Evolutionary conservation across 352 stramenopile species (phyloP).

Genomic region (Salisapilia sapeloensis): DNA sequence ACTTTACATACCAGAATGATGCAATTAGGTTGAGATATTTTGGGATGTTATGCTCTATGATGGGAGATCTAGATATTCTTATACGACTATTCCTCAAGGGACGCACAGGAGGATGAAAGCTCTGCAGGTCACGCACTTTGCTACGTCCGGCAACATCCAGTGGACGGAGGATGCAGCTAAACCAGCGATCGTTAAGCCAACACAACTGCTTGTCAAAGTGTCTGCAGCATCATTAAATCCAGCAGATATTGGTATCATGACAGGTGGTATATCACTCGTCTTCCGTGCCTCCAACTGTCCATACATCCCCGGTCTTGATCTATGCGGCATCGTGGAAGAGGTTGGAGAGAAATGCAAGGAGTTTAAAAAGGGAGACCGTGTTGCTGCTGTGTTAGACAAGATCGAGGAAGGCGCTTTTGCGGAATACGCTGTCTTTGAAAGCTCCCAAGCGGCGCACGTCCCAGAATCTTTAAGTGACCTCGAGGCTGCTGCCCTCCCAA

Average conservation of each 20-base stretch:
- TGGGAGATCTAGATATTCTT: no score
- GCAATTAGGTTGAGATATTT: no score
- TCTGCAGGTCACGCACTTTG: constrained; percentile 17
- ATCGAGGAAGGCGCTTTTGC: constrained; percentile 9
- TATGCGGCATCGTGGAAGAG: constrained; percentile 4
- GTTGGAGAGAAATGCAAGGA: constrained; percentile 4
- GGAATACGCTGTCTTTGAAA: constrained; percentile 14
- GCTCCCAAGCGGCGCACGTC: constrained; percentile 4
- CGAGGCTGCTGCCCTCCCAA: constrained; percentile 11
- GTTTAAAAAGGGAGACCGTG: constrained; percentile 14
- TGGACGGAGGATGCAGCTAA: constrained; percentile 6
- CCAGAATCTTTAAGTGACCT: constrained; percentile 7
- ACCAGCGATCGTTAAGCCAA: constrained; percentile 6
- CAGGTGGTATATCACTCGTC: constrained; percentile 15
- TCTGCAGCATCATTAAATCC: constrained; percentile 14
- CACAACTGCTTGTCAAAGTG: constrained; percentile 12
- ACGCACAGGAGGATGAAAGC: constrained; percentile 13
- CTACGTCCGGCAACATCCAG: constrained; percentile 8
- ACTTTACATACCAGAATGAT: no score
- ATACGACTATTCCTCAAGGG: no score
- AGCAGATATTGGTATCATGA: constrained; percentile 15
- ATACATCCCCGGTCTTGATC: constrained; percentile 3
- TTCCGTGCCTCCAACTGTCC: constrained; percentile 18
- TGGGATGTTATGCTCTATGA: no score
- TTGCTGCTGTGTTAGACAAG: constrained; percentile 11